phyloP scores from a whole-genome alignment of 1,139 yeast genomes.

The Hemisphaericaspora lyxosophila region DNA sequence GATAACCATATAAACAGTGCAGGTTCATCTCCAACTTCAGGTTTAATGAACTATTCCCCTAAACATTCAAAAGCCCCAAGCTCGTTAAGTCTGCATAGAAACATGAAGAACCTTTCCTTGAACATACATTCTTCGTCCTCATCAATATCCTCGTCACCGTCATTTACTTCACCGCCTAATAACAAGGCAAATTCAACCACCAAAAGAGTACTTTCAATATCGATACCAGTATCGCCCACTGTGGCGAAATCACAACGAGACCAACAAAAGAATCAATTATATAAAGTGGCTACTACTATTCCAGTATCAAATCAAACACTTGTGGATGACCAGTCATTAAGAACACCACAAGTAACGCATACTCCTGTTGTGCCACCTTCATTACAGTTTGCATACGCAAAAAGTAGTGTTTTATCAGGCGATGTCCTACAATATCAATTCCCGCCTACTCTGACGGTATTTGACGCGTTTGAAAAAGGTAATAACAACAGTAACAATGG shows the following conservation, averaged over 20 bases:
- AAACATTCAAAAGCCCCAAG: conserved; percentile 34
- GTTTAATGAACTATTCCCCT: conserved; percentile 33
- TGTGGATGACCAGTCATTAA: conserved; percentile 7
- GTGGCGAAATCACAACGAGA: conserved; percentile 1
- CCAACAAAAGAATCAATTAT: conserved; percentile 5
- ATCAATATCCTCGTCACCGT: conserved; percentile 5
- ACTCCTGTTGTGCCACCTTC: conserved; percentile 14
- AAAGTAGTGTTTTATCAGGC: not conserved
- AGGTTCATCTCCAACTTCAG: conserved; percentile 1
- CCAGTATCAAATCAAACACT: conserved; percentile 3
- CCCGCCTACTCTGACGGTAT: not conserved
- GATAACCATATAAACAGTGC: not conserved
- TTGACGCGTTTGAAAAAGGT: not conserved
- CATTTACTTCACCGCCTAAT: conserved; percentile 4
- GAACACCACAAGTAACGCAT: conserved; percentile 14
- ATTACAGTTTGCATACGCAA: conserved; percentile 4
- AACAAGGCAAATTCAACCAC: not conserved
- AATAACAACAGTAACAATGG: too few relatives aligned
- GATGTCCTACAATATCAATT: not conserved
- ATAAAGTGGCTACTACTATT: not conserved
- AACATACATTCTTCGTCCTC: conserved; percentile 21
- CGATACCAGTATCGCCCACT: conserved; percentile 16
- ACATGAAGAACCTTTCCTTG: conserved; percentile 38
- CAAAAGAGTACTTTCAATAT: conserved; percentile 12
- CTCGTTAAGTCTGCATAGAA: conserved; percentile 26